Base-by-base conservation (phyloP, 441 rosid species). In the Breynia disticha region DNA sequence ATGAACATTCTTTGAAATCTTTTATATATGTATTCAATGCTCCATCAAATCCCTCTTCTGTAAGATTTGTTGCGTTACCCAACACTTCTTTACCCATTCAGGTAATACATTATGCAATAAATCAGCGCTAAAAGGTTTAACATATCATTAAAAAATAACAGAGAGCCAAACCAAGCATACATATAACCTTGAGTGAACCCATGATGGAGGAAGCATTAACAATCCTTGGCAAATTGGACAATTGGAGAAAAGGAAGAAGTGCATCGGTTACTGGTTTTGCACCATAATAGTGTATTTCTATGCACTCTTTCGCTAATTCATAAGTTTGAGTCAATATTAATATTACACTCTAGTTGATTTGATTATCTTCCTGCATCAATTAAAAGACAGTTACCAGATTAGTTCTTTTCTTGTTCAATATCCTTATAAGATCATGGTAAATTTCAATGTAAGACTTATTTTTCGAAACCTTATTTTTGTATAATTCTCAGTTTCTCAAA, bases 131-230 rank as follows among this genome's bases (percentile, higher is more conserved):
- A 28, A 5, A 1, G 35, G 35, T 28, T 28, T 28, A 28, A 5
- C 35, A 28, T 28, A 4, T 28, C 35, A 28, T 28, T 28, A 28
- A 9, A 1, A 24, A 7, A 3, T 2, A 28, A 9, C 35, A 28
- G 35, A 9, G 8, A 1, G 8, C 8, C 35, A 28, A 28, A 9
- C 5, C 8, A 9, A 4, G 35, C 8, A 28, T 28, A 9, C 35
- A 28, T 28, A 28, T 28, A n/a, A n/a, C n/a, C n/a, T n/a, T n/a
- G n/a, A n/a, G n/a, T n/a, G n/a, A n/a, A n/a, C n/a, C n/a, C n/a
- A n/a, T n/a, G n/a, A n/a, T n/a, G n/a, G 70, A 70, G 19, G 78
- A 66, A 24, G 66, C 72, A 24, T 69, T 73, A 3, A 73, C 65
- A 2, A 73, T 67, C 0, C 55, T 74, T 14, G 77, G 66, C 0